A percentile compares a stretch with the other conserved stretches of the same genome.
phyloP scores from a whole-genome alignment of 805 yeast species.

The Suhomyces emberorum region DNA sequence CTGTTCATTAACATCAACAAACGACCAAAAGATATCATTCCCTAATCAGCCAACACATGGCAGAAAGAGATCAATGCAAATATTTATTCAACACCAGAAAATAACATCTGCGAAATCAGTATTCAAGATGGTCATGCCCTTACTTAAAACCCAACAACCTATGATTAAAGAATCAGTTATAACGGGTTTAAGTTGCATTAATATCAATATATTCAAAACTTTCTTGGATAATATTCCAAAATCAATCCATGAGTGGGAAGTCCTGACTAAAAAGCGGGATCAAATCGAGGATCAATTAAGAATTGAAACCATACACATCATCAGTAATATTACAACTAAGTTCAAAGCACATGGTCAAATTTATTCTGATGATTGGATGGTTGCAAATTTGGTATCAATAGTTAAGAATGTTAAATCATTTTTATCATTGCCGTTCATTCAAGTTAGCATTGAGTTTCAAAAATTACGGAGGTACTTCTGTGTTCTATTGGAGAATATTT shows the following conservation, averaged over 20 bases:
- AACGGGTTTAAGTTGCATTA: constrained; percentile 84
- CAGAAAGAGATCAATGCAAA: constrained; percentile 73
- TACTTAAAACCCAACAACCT: constrained; percentile 66
- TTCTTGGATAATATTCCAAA: constrained; percentile 73
- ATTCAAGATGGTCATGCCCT: constrained; percentile 82
- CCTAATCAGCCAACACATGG: constrained; percentile 57
- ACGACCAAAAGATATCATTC: constrained; percentile 68
- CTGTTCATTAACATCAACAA: constrained; percentile 83
- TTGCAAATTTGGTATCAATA: constrained; percentile 59
- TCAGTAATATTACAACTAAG: constrained; percentile 64
- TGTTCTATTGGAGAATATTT: constrained; percentile 75
- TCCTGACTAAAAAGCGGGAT: constrained; percentile 30
- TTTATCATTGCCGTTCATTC: constrained; percentile 54
- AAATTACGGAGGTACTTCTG: constrained; percentile 79
- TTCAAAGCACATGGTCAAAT: constrained; percentile 49
- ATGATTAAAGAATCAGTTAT: constrained; percentile 81
- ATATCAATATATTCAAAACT: constrained; percentile 82
- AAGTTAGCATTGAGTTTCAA: constrained; percentile 68
- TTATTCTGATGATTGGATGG: constrained; percentile 64
- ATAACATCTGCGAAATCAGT: constrained; percentile 90
- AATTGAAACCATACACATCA: constrained; percentile 74
- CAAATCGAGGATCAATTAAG: constrained; percentile 47
- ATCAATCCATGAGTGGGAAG: constrained; percentile 48
- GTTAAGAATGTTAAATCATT: constrained; percentile 61
- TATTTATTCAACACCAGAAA: constrained; percentile 83